phyloP scores from a whole-genome alignment of 176 grass and related monocot genomes.

The Carex kokanica region DNA sequence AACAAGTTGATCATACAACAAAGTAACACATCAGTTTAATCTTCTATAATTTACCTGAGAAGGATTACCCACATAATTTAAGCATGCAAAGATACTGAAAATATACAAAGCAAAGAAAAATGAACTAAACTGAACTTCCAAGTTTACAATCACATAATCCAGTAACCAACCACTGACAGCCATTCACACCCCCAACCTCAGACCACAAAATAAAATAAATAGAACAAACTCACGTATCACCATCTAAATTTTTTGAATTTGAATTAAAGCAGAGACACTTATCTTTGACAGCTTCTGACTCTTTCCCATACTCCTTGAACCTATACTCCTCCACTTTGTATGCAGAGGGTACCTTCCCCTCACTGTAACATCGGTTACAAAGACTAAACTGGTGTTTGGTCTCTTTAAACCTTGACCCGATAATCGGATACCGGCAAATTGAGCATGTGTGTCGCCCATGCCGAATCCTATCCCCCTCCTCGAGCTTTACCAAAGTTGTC shows the following conservation, averaged over 20 bases:
- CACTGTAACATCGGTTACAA: constrained; percentile 85
- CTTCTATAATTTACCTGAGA: neutral
- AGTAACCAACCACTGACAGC: constrained; percentile 7
- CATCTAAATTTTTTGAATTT: constrained; percentile 51
- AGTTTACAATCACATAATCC: constrained; percentile 26
- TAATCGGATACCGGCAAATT: constrained; percentile 81
- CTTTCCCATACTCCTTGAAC: constrained; percentile 86
- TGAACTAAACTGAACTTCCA: constrained; percentile 26
- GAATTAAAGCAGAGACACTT: constrained; percentile 86
- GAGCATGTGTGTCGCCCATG: constrained; percentile 80
- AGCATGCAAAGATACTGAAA: neutral
- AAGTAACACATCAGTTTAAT: neutral
- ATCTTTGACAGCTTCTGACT: constrained; percentile 71
- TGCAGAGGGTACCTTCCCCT: constrained; percentile 91
- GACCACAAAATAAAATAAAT: neutral
- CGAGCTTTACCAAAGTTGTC: constrained; percentile 74
- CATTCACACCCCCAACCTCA: neutral
- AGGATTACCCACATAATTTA: neutral
- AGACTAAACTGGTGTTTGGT: constrained; percentile 77
- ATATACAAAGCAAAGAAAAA: constrained; percentile 18
- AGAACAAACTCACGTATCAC: constrained; percentile 49
- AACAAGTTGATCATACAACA: neutral
- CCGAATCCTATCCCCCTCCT: constrained; percentile 85
- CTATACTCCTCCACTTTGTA: constrained; percentile 89
- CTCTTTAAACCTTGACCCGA: constrained; percentile 92